phyloP scores from a whole-genome alignment of 148 eudicot species.

The Arbutus unedo region DNA sequence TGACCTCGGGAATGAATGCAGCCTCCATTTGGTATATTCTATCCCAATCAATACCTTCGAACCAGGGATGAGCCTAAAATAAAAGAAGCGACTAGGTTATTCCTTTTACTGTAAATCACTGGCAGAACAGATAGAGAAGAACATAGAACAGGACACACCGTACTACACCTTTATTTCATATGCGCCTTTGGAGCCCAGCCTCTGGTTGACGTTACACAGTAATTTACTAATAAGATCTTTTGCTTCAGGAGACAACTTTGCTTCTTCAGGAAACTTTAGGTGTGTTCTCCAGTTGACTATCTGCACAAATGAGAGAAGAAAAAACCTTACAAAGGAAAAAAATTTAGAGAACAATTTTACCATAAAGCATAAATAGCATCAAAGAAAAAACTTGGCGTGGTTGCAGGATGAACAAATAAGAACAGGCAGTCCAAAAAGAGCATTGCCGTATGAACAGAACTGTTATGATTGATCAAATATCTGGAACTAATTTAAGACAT shows the following conservation, averaged over 20 bases:
- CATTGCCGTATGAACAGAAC: neutral
- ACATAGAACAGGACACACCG: conserved; percentile 42
- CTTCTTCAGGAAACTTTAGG: conserved; percentile 95
- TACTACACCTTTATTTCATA: conserved; percentile 93
- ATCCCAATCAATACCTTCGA: conserved; percentile 78
- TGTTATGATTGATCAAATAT: neutral
- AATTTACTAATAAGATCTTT: conserved; percentile 85
- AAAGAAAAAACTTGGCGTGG: neutral
- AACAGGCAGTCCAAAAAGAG: neutral
- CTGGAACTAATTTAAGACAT: neutral
- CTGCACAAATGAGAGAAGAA: conserved; percentile 33
- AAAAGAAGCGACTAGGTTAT: conserved; percentile 16
- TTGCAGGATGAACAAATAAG: neutral
- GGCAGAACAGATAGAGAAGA: conserved; percentile 18
- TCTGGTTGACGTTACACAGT: conserved; percentile 83
- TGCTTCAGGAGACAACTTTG: conserved; percentile 73
- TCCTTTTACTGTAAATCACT: neutral
- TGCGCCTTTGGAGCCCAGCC: conserved; percentile 92
- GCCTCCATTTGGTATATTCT: conserved; percentile 91
- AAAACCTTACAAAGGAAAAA: neutral
- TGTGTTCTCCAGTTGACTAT: conserved; percentile 97
- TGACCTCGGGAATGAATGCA: conserved; percentile 95
- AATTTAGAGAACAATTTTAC: neutral
- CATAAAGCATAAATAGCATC: neutral
- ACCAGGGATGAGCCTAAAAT: conserved; percentile 77